Base-by-base conservation (phyloP, 2,329 filamentous ascomycete species). In the Aspergillus udagawae region DNA sequence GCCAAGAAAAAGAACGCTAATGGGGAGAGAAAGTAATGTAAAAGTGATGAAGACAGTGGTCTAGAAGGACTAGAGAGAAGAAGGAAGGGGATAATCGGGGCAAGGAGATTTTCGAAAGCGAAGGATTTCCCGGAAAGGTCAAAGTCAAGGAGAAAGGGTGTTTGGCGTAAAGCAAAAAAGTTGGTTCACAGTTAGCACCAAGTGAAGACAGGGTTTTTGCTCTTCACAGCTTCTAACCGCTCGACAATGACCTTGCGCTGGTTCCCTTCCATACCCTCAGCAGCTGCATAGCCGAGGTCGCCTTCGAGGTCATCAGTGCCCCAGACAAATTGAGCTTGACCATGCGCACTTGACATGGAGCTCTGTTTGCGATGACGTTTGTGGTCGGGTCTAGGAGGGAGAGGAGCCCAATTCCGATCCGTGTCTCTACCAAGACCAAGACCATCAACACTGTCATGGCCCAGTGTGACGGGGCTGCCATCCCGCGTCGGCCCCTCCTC, bases 241-340 rank as follows among this genome's bases (percentile, higher is more conserved):
- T 99, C 94, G 50, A 99, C 92, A 79, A 99, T 97, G 50, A 99
- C 94, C 75, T 94, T 96, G 67, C 92, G 85, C 72, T 89, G 87
- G 68, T 92, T 90, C 12, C 90, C 90, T 75, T 97, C 94, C 85
- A 96, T 91, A 27, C 91, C 94, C 72, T 93, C 91, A 0, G 94
- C 94, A 1, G 92, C 93, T 10, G 92, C 91, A 75, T 96, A 99
- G 9, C 94, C 94, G 28, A 99, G 78, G 74, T 99, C 94, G 0
- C 94, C 94, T 67, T 96, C 92, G 7, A 92, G 80, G 65, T 95
- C 90, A 65, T 92, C 90, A 52, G 87, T 85, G 59, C 87, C 83
- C 58, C 85, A 81, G 66, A 76, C 77, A 70, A 79, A 71, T 65
- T 70, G 59, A 54, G 66, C 58, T 58, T 63, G 54, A 52, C 75